Evolutionary conservation across 164 flowering plant genomes (phyloP).

Genomic region (Nelumbo lutea): DNA sequence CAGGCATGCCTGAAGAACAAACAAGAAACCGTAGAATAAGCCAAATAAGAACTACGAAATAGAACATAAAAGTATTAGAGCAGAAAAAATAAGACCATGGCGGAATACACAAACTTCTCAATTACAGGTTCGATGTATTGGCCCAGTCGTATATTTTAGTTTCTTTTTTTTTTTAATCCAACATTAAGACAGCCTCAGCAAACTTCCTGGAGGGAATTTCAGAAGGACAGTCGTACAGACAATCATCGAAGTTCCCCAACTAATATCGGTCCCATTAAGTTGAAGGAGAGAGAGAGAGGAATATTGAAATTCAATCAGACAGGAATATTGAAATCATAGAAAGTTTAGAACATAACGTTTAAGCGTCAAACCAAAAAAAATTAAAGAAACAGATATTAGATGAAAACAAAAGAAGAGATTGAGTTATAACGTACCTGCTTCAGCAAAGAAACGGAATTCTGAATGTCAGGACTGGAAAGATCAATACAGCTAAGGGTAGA

Average conservation of each 20-base stretch:
- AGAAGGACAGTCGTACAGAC: not conserved
- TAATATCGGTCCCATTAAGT: not conserved
- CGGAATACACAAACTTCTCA: too few species aligned
- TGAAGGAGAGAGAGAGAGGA: too few species aligned
- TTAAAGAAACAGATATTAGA: not conserved
- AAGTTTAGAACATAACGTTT: too few species aligned
- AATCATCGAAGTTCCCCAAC: not conserved
- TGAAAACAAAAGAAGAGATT: not conserved
- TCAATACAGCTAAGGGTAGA: constrained; percentile 71
- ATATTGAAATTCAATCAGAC: too few species aligned
- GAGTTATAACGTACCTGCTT: constrained; percentile 47
- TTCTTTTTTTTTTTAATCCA: not conserved
- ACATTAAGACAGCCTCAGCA: not conserved
- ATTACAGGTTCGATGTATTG: not conserved
- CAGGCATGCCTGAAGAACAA: constrained; percentile 62
- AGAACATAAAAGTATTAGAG: not conserved
- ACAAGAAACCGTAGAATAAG: constrained; percentile 1
- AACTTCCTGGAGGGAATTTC: not conserved
- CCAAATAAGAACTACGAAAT: not conserved
- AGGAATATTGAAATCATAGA: too few species aligned
- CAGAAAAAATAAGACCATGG: not conserved
- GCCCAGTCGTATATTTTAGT: not conserved
- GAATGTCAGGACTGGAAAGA: constrained; percentile 56
- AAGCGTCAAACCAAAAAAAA: not conserved
- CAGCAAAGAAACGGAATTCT: constrained; percentile 54